Base-by-base conservation (phyloP, 2,329 filamentous ascomycete genomes). In the Diaporthe vaccinii region DNA sequence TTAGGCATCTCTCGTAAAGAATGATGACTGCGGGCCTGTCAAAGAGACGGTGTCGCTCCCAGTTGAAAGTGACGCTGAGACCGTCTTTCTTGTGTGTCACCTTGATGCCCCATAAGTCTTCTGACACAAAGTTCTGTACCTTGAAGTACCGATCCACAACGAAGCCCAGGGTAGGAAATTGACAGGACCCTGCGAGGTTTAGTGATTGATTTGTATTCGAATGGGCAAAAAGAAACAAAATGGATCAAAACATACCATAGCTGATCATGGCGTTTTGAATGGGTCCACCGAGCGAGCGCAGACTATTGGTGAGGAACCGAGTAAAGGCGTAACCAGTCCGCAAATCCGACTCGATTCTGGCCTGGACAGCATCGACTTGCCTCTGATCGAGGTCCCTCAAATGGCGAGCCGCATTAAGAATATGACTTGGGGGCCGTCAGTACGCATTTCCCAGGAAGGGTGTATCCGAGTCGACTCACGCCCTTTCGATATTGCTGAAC, bases 401-500 rank as follows among this genome's bases (percentile, higher is more conserved):
- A 75, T 92, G 91, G 71, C 91, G 91, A 10, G 97, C 96, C 53
- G 97, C 97, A 73, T 91, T 90, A 25, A 98, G 87, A 68, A 99
- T 93, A 85, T 99, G 97, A 7, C 94, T 97, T 76, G 12, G 58
- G 70, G 41, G 34, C 44, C 44, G 71, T 78, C 36, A 77, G 75
- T 71, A 31, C 70, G 55, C 78, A 34, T 4, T 62, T 12, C 14
- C 15, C 22, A 36, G 7, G 9, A 34, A n/a, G 28, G 12, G 25
- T 6, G 1, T 20, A 9, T 10, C 8, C 20, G 10, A 65, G 46
- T 58, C 46, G 44, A 82, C 93, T 82, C 82, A 96, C 92, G 93
- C 94, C 89, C 93, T 90, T 84, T 99, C 97, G 44, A 98, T 96
- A 82, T 99, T 99, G 87, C 95, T 98, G 85, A 99, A 99, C 76